Evolutionary conservation across 2,329 filamentous ascomycete genomes (phyloP), one percentile per base, ranked within the genome.

Genomic region (Ceratocystis diversiconidia): DNA sequence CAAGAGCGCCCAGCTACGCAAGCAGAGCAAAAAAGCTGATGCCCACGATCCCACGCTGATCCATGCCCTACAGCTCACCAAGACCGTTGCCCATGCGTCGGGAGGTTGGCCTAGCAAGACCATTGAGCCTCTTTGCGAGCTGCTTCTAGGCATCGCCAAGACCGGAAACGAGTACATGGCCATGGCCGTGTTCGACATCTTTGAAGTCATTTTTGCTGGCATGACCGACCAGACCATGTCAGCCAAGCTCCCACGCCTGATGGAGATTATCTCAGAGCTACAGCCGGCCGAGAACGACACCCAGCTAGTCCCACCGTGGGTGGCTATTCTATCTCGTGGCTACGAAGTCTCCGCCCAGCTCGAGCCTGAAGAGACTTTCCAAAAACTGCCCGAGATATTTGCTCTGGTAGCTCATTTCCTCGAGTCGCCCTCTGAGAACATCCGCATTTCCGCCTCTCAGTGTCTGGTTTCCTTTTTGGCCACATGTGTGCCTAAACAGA

Each of bases 101-200:
- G 89, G 90, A 50, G 94, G 94, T 62, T 99, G 94, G 94, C 94
- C 94, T 0, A 96, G 88, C 78, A 90, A 88, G 78, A 96, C 95
- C 77, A 95, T 96, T 65, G 94, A 99, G 76, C 80, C 87, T 1
- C 79, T 99, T 43, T 96, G 92, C 74, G 92, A 97, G 75, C 78
- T 96, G 64, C 78, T 99, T 66, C 83, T 99, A 70, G 85, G 86
- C 70, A 95, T 97, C 68, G 92, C 92, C 36, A 87, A 87, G 72
- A 92, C 89, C 7, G 94, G 85, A 74, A 96, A 95, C 74, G 92
- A 97, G 73, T 95, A 92, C 74, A 86, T 99, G 79, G 95, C 92
- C 41, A 95, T 97, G 87, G 88, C 90, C 10, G 89, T 92, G 0
- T 96, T 99, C 71, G 92, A 96, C 70, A 92, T 97, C 3, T 99